Evolutionary conservation across 176 grass and related monocot species (phyloP), one percentile per base, ranked within the genome.

Genomic region (Phyllostachys edulis): DNA sequence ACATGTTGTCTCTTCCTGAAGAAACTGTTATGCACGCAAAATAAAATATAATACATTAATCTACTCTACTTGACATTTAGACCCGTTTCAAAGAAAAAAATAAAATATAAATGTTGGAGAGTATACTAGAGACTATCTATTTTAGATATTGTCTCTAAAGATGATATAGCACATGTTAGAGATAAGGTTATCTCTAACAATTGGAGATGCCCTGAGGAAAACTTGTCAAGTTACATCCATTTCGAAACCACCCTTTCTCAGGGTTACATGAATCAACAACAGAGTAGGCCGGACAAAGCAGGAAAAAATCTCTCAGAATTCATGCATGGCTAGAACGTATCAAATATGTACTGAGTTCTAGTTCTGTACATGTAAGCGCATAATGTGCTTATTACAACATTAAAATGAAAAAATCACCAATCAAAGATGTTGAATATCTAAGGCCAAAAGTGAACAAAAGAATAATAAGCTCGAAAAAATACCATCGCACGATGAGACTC

Each of bases 361-460:
- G 49, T 15, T 63, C 18, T 54, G 81, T 17, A 84, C 24, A 75
- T 63, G 42, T 62, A 42, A 39, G 67, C 24, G 39, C 67, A 67
- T 62, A 20, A 78, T 59, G n/a, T 74, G 39, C 17, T 79, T 87
- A 68, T 83, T 90, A 80, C 60, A 84, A 36, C 38, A 66, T 12
- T 62, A 47, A 20, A 41, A 67, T 18, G 57, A 71, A 80, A 44
- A 76, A 55, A 16, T 42, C 49, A 74, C 67, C 18, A 24, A 79
- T 51, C 26, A 62, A 39, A 51, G 20, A 55, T 42, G 54, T 21
- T 80, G 68, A 20, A 45, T 59, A 83, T 69, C 55, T 77, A 60
- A 41, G 49, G 59, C 18, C 41, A 84, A 61, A 83, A 80, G 69
- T 75, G 85, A 84, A 90, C 16, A 37, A 83, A 90, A 74, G 62